Conservation (phyloP, 2,329 filamentous ascomycete genomes). For the Sporothrix variecibatus region DNA sequence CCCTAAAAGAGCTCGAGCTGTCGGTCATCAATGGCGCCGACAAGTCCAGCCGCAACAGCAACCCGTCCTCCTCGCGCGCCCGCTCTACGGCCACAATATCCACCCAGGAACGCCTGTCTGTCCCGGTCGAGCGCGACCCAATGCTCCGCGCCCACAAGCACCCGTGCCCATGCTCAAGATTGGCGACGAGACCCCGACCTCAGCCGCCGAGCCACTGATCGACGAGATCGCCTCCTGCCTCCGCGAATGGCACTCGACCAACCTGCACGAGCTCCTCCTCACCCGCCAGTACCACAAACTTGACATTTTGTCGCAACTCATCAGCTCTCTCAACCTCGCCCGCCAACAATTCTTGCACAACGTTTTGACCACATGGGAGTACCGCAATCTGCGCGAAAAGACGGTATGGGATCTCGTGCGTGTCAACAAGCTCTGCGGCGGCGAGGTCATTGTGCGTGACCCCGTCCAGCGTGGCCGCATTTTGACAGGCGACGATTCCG, state of each 20-base stretch:
- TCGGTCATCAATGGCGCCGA: constrained; percentile 28
- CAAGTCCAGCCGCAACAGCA: constrained; percentile 11
- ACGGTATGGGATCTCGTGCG: constrained; percentile 94
- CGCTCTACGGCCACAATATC: constrained; percentile 29
- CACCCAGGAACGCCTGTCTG: constrained; percentile 46
- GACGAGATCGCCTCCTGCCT: constrained; percentile 97
- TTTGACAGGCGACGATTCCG: constrained; percentile 88
- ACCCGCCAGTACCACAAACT: constrained; percentile 78
- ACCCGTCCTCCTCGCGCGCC: not conserved
- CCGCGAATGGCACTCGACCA: constrained; percentile 97
- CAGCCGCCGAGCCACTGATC: constrained; percentile 82
- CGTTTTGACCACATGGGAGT: constrained; percentile 84
- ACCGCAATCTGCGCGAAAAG: constrained; percentile 76
- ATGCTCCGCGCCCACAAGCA: constrained; percentile 76
- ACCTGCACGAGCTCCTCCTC: constrained; percentile 87
- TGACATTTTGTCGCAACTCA: constrained; percentile 77
- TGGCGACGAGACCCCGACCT: constrained; percentile 93
- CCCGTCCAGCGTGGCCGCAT: constrained; percentile 80
- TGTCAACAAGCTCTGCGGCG: constrained; percentile 91
- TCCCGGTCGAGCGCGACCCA: constrained; percentile 60
- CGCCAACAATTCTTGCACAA: constrained; percentile 91
- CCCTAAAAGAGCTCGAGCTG: constrained; percentile 31
- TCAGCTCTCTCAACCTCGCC: constrained; percentile 79
- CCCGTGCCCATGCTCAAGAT: constrained; percentile 97
- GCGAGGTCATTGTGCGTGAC: constrained; percentile 93